Base-by-base conservation (phyloP, 495 filamentous ascomycete species). In the Penicillium ochrochloron region DNA sequence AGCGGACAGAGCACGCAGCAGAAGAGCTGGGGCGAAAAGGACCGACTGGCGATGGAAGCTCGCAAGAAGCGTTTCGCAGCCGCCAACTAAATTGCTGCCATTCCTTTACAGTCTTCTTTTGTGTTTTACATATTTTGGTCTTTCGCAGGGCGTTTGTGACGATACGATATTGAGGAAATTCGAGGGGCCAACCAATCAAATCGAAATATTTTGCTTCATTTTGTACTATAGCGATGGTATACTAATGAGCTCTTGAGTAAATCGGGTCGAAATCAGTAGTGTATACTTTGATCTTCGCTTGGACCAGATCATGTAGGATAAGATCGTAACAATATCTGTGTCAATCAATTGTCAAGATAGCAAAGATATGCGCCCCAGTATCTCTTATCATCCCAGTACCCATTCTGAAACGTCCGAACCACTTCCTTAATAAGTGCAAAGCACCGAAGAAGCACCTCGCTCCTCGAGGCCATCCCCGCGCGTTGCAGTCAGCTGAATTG, bases 21-120 rank as follows among this genome's bases (percentile, higher is more conserved):
- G 56, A 58, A 41, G 23, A 55, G 15, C 15, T 73, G 65, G 65
- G 82, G 73, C 64, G 80, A 83, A 35, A 80, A 83, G 73, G 83
- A 84, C 69, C 59, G 25, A 35, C 42, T 65, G 57, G 80, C 79
- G 7, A 72, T 81, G 70, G 82, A 85, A 63, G 81, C 81, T 58
- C 75, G 83, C 67, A 84, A 84, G 75, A 83, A 83, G 76, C 74
- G 79, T 51, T 84, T 84, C 62, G 73, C 73, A 27, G 65, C 76
- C 21, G 73, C 74, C 25, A 74, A 74, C 37, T 81, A 62, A 72
- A 41, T 59, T 8, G 61, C 10, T 61, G 8, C 35, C 61, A 46
- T 71, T 66, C 42, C 19, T 10, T 63, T 54, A 31, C 27, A 21
- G n/a, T 53, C n/a, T 52, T 59, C 42, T 58, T 34, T 60, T 63